Base-by-base conservation (phyloP, 352 stramenopile species). In the Phytophthora litchii region DNA sequence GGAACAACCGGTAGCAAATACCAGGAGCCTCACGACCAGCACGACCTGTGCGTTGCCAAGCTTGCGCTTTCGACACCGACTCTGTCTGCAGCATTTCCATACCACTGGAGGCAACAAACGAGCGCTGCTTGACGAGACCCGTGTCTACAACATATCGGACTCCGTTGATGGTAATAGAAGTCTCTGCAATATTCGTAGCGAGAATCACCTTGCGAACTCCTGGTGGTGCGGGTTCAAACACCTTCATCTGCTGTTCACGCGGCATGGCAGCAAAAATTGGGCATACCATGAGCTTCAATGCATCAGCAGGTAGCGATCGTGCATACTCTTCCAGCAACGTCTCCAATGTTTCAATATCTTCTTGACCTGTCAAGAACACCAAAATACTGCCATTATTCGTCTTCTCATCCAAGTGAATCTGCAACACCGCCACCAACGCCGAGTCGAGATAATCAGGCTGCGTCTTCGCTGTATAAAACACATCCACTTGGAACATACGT, bases 161-260 rank as follows among this genome's bases (percentile, higher is more conserved):
- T 53, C 98, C 97, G 23, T 97, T 97, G 67, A 99, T 99, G 7
- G 98, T 99, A 57, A 99, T 98, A 19, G 94, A 99, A 36, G 96
- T 98, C 72, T 98, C 93, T 32, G 94, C 94, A 70, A 98, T 98
- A 75, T 98, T 98, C n/a, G 95, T 98, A 19, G 89, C 85, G 14
- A 95, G 62, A 53, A 98, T 97, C 8, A 99, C 89, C 61, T 98
- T 98, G 54, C 96, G 87, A 23, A 92, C 76, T 12, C 80, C 85
- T 2, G 54, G 34, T 9, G 85, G 81, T 6, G 88, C 81, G 6
- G 81, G 83, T 48, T 97, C 83, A 66, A 99, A 98, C 16, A 97
- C 93, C 52, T 88, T 81, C 65, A 97, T 92, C 73, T 99, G 97
- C 71, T 98, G 74, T 29, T 98, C 85, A 7, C 93, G 81, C 3